Evolutionary conservation across 2,329 filamentous ascomycete genomes (phyloP).

Genomic region (Exserohilum turcica): DNA sequence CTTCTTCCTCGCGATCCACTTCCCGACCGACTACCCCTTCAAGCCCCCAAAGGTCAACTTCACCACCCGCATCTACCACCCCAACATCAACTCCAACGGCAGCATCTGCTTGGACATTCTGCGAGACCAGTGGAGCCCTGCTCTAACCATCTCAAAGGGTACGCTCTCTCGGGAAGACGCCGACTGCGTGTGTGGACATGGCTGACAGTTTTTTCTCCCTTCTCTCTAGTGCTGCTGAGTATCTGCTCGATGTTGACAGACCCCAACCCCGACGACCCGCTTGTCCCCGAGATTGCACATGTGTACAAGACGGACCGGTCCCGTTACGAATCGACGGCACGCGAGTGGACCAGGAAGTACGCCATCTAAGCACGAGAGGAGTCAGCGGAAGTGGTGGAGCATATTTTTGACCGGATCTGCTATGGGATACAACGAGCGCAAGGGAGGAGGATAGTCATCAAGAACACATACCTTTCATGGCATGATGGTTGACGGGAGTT

Average conservation of each 20-base stretch:
- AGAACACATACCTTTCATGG: constrained; percentile 30
- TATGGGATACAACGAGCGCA: constrained; percentile 27
- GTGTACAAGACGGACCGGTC: constrained; percentile 99
- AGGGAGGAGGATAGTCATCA: constrained; percentile 26
- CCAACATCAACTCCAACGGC: constrained; percentile 99
- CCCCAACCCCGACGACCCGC: constrained; percentile 97
- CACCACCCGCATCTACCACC: constrained; percentile 99
- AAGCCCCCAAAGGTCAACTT: constrained; percentile 99
- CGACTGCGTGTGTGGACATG: neutral
- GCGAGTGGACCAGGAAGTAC: constrained; percentile 99
- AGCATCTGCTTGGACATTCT: constrained; percentile 99
- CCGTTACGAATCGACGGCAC: constrained; percentile 92
- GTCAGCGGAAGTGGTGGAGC: neutral
- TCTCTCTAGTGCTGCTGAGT: constrained; percentile 93
- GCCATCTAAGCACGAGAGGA: constrained; percentile 69
- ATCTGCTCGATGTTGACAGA: constrained; percentile 99
- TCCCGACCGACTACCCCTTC: constrained; percentile 99
- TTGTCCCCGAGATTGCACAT: constrained; percentile 98
- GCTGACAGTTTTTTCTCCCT: constrained; percentile 5
- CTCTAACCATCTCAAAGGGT: constrained; percentile 99
- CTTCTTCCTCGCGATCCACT: constrained; percentile 98
- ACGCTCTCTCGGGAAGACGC: constrained; percentile 28
- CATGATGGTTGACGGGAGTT: constrained; percentile 39
- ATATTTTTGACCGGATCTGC: constrained; percentile 34
- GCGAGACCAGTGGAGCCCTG: constrained; percentile 98